Base-by-base conservation (phyloP, 2,329 filamentous ascomycete species). In the Calonectria ilicicola region DNA sequence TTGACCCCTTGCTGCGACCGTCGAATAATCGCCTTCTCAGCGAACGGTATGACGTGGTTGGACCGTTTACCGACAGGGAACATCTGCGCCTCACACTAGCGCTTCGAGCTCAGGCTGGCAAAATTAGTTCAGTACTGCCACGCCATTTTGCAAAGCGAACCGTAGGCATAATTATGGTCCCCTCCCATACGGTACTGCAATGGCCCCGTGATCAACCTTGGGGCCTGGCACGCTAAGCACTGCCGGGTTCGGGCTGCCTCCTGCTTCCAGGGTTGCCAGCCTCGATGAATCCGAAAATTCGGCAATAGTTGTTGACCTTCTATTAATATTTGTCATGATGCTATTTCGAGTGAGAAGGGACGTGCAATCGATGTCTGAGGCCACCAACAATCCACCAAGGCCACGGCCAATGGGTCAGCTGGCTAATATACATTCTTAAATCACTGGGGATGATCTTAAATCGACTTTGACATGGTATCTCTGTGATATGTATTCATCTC, bases 31-130 rank as follows among this genome's bases (percentile, higher is more conserved):
- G 44, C 63, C 32, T 53, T 32, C 53, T n/a, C 32, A 51, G 66
- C 56, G 19, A 67, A 35, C 40, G 58, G 27, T 53, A 69, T 65
- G 67, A 69, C 67, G 67, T 69, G 67, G 60, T 69, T 69, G 67
- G 60, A 26, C 60, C 27, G 53, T n/a, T 32, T 35, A 38, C n/a
- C 29, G 67, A 69, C 60, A 65, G 67, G 60, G 19, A 32, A n/a
- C 15, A 19, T 42, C 67, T 70, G 67, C 60, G 67, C 62, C 67
- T 49, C 40, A 12, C 42, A 23, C 60, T 70, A 63, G 60, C 62
- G 63, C n/a, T 40, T 47, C 29, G 17, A 19, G 19, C 19, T 14
- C 17, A 10, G 5, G 15, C 21, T 8, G 67, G 51, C 67, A 65
- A 32, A 70, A 65, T 65, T 21, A 23, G 12, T 8, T 4, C 23